A percentile compares a stretch with the other conserved stretches of the same genome.
Evolutionary conservation across 1,139 yeast genomes (phyloP).

Genomic region (Spencermartinsiella ligniputridi): DNA sequence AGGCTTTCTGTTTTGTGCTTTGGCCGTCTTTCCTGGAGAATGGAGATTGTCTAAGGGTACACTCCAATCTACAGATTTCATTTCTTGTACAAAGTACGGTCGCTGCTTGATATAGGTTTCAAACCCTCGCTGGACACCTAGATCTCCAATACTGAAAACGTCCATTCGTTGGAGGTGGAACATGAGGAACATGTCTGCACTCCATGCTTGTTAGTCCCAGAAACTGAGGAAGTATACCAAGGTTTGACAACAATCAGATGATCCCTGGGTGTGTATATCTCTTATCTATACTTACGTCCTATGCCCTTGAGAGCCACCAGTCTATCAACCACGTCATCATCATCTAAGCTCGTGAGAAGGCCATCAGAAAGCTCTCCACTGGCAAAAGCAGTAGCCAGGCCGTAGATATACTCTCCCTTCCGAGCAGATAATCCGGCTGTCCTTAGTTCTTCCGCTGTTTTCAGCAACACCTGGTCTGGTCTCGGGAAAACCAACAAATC

Average conservation of each 20-base stretch:
- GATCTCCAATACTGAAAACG: conserved; percentile 72
- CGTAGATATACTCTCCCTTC: conserved; percentile 61
- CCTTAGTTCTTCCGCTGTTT: conserved; percentile 47
- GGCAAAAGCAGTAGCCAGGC: conserved; percentile 56
- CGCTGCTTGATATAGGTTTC: conserved; percentile 56
- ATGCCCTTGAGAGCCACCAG: conserved; percentile 68
- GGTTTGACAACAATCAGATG: too few species aligned
- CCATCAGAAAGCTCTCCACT: conserved; percentile 41
- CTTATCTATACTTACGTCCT: conserved; percentile 54
- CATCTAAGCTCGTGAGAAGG: conserved; percentile 34
- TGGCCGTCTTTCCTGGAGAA: conserved; percentile 31
- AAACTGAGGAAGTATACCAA: background rate
- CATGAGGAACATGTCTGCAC: conserved; percentile 79
- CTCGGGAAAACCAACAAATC: conserved; percentile 40
- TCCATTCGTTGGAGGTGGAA: conserved; percentile 65
- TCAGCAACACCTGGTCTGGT: conserved; percentile 44
- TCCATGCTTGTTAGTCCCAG: conserved; percentile 53
- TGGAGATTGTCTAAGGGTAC: conserved; percentile 19
- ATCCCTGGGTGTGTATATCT: too few species aligned
- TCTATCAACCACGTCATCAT: conserved; percentile 51
- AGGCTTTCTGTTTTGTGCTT: conserved; percentile 26
- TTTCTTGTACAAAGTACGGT: conserved; percentile 45
- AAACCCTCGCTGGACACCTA: conserved; percentile 82
- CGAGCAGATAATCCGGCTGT: conserved; percentile 66
- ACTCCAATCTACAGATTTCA: conserved; percentile 36